A percentile compares a stretch with the other conserved stretches of the same genome.
These are phyloP conservation scores for Gonapodya sp. DNA, from an alignment of 192 early-diverging fungal species.

Conservation along the genomic window DNA sequence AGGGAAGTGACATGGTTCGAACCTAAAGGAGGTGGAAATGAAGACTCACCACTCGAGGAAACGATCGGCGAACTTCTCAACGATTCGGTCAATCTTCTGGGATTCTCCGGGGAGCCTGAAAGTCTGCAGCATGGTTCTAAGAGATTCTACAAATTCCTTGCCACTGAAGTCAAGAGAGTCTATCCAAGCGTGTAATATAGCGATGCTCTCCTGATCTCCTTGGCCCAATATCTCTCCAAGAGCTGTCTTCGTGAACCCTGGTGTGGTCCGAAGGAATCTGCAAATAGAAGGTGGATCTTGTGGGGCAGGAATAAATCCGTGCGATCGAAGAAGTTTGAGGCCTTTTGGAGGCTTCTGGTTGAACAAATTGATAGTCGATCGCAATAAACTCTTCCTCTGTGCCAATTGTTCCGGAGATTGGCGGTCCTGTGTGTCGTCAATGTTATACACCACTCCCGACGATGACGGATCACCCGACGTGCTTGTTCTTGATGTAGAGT, in stretches of 20 bases:
- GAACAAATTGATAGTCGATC: slow-evolving; percentile 35
- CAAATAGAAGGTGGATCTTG: slow-evolving; percentile 31
- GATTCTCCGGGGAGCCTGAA: slow-evolving; percentile 56
- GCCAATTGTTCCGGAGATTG: slow-evolving; percentile 30
- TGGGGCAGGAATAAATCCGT: slow-evolving; percentile 32
- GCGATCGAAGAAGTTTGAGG: slow-evolving; percentile 31
- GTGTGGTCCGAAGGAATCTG: slow-evolving; percentile 31
- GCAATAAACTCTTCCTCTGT: slow-evolving; percentile 32
- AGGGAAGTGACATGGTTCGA: too few relatives aligned
- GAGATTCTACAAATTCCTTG: slow-evolving; percentile 41
- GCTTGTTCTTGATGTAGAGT: background rate
- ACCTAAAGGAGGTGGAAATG: too few relatives aligned
- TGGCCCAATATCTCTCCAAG: slow-evolving; percentile 54
- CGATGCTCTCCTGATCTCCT: slow-evolving; percentile 34
- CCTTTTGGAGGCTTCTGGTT: slow-evolving; percentile 42
- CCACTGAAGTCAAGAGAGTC: slow-evolving; percentile 44
- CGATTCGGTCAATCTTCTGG: slow-evolving; percentile 56
- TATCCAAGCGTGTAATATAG: slow-evolving; percentile 51
- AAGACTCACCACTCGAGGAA: slow-evolving; percentile 19
- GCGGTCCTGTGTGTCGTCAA: background rate
- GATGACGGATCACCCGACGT: slow-evolving; percentile 12
- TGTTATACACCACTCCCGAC: background rate
- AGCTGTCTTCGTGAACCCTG: slow-evolving; percentile 36
- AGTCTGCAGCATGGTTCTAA: slow-evolving; percentile 43
- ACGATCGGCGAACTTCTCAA: slow-evolving; percentile 61